Base-by-base conservation (phyloP, 2,329 filamentous ascomycete genomes). In the Epichloe hybrida region DNA sequence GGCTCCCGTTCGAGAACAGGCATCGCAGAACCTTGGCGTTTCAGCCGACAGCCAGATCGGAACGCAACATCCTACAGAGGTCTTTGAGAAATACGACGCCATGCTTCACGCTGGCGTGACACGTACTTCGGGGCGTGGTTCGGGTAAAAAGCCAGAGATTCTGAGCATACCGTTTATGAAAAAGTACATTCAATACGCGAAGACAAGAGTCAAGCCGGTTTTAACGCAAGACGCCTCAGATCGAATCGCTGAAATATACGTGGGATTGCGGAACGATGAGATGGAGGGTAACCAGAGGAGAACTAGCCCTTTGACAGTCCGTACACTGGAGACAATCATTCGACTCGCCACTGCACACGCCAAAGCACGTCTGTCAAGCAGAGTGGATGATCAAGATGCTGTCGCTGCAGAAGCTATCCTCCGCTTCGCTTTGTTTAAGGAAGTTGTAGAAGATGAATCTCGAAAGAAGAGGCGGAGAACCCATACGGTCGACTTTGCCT, bases 181-280 rank as follows among this genome's bases (percentile, higher is more conserved):
- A 73, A 98, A 98, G 70, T 98, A 96, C 67, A 94, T 98, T 44
- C 93, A 98, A 64, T 98, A 98, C 66, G 89, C 93, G 56, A 98
- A 98, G 72, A 86, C 80, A 37, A 77, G 93, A 63, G 79, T 95
- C 62, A 94, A 89, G 76, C 93, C 93, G 0, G 74, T 95, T 40
- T 73, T 98, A 54, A 95, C 90, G 0, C 88, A 93, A 63, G 88
- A 88, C 43, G 91, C 93, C 5, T 88, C 89, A 11, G 88, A 96
- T 59, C 87, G 94, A 56, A 95, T 98, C 61, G 83, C 90, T 38
- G 80, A 88, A 35, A 86, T 90, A 15, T 98, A 97, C 65, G 93
- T 94, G 37, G 86, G 87, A 9, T 76, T 98, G 20, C 82, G 93
- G 57, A 98, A 98, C 64, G 93, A 98, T 60, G 91, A 97, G 64